Evolutionary conservation across 192 early-diverging fungal genomes (phyloP).

Genomic region (Coemansia reversa): DNA sequence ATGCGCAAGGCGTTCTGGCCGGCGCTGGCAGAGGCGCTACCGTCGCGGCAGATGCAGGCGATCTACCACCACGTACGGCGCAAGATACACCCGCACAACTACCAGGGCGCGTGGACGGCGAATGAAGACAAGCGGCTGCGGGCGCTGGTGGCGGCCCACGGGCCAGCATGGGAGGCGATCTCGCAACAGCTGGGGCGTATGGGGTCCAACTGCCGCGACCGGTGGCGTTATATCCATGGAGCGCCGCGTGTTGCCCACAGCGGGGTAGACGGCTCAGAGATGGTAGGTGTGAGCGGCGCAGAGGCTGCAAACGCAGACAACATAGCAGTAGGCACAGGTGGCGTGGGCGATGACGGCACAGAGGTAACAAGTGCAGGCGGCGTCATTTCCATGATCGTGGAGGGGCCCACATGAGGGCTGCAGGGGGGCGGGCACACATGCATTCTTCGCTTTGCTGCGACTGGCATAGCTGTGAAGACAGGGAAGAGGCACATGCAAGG

Average conservation of each 20-base stretch:
- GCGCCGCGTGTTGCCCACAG: background rate
- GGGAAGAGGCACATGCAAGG: constrained; percentile 13
- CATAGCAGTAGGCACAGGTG: constrained; percentile 4
- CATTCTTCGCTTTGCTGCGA: background rate
- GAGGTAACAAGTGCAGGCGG: background rate
- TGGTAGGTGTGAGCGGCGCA: background rate
- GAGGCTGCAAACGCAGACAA: background rate
- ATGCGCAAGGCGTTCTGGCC: constrained; percentile 47
- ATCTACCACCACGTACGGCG: constrained; percentile 53
- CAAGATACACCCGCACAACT: constrained; percentile 49
- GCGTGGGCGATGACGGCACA: background rate
- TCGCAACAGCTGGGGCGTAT: constrained; percentile 40
- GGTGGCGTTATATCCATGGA: constrained; percentile 49
- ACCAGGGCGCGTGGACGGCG: constrained; percentile 47
- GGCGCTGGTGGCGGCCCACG: constrained; percentile 41
- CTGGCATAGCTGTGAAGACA: background rate
- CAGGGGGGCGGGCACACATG: background rate
- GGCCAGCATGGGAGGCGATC: constrained; percentile 49
- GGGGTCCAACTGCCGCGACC: constrained; percentile 54
- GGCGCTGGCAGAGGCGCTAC: constrained; percentile 42
- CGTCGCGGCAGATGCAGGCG: constrained; percentile 42
- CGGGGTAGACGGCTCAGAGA: background rate
- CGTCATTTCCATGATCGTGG: background rate
- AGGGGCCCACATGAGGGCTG: background rate
- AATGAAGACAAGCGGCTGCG: constrained; percentile 36